Evolutionary conservation across 2,329 filamentous ascomycete genomes (phyloP).

Genomic region (Arthrobotrys entomopaga): DNA sequence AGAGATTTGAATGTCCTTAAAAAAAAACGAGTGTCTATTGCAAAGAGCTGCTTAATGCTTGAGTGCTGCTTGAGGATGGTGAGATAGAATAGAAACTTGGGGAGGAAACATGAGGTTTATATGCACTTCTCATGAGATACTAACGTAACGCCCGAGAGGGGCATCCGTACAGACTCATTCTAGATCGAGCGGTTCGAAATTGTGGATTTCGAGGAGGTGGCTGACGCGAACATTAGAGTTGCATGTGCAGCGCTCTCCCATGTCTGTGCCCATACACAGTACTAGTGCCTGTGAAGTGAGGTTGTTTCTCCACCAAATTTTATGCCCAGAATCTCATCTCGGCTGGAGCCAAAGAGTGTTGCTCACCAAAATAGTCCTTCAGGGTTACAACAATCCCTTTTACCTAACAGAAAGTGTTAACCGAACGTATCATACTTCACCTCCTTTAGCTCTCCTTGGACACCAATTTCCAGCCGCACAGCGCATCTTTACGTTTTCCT

Average conservation of each 20-base stretch:
- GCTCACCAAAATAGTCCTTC: not conserved
- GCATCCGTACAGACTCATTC: not conserved
- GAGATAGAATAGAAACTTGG: not conserved
- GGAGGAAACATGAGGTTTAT: slow-evolving; percentile 11
- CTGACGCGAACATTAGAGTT: slow-evolving; percentile 7
- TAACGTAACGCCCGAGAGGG: not conserved
- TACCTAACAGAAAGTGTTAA: slow-evolving; percentile 16
- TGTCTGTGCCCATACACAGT: not conserved
- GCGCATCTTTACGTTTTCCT: not conserved
- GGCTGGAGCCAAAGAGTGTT: slow-evolving; percentile 14
- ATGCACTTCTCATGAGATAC: slow-evolving; percentile 3
- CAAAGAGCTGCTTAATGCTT: not conserved
- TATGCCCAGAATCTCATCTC: slow-evolving; percentile 8
- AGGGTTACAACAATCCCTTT: slow-evolving; percentile 1
- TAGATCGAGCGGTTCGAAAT: not conserved
- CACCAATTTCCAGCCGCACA: slow-evolving; percentile 5
- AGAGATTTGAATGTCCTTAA: not conserved
- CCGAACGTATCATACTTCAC: not conserved
- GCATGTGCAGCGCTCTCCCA: not conserved
- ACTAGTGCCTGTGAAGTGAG: slow-evolving; percentile 3
- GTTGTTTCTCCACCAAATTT: slow-evolving; percentile 14
- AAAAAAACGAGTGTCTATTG: slow-evolving; percentile 10
- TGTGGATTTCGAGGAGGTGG: not conserved
- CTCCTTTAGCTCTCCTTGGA: not conserved
- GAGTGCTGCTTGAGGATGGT: slow-evolving; percentile 1